These are phyloP conservation scores for Cryptosporidium parvum DNA, from an alignment of 169 alveolate genomes.

Conservation along the genomic window DNA sequence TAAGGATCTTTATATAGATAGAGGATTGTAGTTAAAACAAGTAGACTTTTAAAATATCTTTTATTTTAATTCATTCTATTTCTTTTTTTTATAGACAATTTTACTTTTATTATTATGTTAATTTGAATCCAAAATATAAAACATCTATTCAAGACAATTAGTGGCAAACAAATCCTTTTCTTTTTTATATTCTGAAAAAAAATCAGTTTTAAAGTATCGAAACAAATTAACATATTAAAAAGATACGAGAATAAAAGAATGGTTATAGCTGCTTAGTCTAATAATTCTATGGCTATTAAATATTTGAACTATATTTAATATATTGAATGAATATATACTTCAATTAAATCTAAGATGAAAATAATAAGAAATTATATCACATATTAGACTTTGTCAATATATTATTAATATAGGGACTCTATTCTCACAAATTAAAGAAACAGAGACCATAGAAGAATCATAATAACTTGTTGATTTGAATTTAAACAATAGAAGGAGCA, in stretches of 20 bases:
- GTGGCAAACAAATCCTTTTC: neutral
- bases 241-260: neutral
- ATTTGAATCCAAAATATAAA: too few relatives aligned
- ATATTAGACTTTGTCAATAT: neutral
- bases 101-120: too few relatives aligned
- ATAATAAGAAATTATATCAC: neutral
- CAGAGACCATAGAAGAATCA: neutral
- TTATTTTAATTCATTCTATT: neutral
- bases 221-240: neutral
- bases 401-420: neutral
- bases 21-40: too few relatives aligned
- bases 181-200: neutral
- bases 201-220: neutral
- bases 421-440: neutral
- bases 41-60: neutral
- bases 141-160: neutral
- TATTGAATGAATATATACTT: neutral
- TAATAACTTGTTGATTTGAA: neutral
- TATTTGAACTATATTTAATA: neutral
- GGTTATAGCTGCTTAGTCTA: conserved; percentile 10
- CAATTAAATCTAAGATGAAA: neutral
- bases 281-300: neutral
- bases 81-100: too few relatives aligned
- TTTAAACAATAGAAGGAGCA: conserved; percentile 97
- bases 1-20: too few relatives aligned